Percentiles rank a stretch among this genome's conserved stretches.
Conservation (phyloP, 1,284 basidiomycete genomes). For the Trichosporon sp. region DNA sequence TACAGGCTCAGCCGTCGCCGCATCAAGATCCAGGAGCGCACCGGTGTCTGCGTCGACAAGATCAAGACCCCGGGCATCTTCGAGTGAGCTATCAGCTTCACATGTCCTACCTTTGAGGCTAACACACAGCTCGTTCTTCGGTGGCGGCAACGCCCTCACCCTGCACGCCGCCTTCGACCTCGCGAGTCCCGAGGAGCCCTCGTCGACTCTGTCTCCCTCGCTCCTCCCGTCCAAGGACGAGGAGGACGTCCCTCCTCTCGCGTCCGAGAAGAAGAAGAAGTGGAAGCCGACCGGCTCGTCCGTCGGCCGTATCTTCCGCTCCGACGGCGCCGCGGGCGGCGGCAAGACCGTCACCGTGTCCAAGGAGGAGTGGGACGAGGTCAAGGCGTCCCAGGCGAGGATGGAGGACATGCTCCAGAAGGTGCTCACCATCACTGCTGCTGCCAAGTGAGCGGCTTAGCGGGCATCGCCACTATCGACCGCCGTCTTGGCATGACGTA, state of each 20-base stretch:
- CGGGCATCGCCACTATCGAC: too few relatives aligned
- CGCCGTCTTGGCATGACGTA: conserved; percentile 6
- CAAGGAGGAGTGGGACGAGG: conserved; percentile 40
- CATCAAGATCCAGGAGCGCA: conserved; percentile 36
- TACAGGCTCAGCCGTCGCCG: conserved; percentile 36
- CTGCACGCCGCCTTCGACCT: conserved; percentile 54
- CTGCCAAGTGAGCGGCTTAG: conserved; percentile 3
- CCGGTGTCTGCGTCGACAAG: conserved; percentile 31
- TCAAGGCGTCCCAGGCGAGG: conserved; percentile 43
- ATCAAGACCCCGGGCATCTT: conserved; percentile 33
- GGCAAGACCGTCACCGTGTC: conserved; percentile 23
- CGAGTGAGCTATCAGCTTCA: conserved; percentile 38
- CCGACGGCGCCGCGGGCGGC: conserved; percentile 39
- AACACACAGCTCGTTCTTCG: conserved; percentile 42
- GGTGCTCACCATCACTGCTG: conserved; percentile 31
- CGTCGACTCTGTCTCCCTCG: conserved; percentile 19
- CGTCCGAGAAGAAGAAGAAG: conserved; percentile 18
- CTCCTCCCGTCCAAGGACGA: conserved; percentile 12
- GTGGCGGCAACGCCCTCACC: conserved; percentile 46
- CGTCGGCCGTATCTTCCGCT: conserved; percentile 24
- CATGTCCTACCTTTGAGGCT: background rate
- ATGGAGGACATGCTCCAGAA: conserved; percentile 48
- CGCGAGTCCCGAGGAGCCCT: conserved; percentile 37
- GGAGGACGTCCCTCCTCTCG: conserved; percentile 23
- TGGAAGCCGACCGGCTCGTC: conserved; percentile 2